Evolutionary conservation across 495 filamentous ascomycete species (phyloP).

Genomic region (Hypoxylon intermedium): DNA sequence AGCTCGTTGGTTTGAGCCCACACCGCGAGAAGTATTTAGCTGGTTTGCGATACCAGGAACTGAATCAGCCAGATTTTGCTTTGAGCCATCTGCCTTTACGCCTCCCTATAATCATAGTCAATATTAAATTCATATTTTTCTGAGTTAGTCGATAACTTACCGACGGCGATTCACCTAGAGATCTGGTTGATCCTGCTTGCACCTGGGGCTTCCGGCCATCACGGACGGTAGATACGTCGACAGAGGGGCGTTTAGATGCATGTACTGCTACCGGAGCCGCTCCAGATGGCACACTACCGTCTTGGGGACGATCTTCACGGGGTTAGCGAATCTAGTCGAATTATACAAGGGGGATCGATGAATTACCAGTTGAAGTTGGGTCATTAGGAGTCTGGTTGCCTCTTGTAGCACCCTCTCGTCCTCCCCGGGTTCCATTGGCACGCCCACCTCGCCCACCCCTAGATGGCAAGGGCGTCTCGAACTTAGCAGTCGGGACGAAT

Average conservation of each 20-base stretch:
- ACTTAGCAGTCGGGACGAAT: slow-evolving; percentile 79
- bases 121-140: not conserved
- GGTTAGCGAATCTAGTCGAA: slow-evolving; percentile 11
- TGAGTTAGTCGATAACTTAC: slow-evolving; percentile 30
- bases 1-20: slow-evolving; percentile 19
- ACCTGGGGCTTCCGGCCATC: slow-evolving; percentile 42
- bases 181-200: slow-evolving; percentile 23
- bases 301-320: slow-evolving; percentile 34
- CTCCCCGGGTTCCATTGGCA: slow-evolving; percentile 63
- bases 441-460: slow-evolving; percentile 65
- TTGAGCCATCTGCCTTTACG: slow-evolving; percentile 30
- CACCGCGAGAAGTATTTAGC: slow-evolving; percentile 3
- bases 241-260: slow-evolving; percentile 55
- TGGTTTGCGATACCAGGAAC: slow-evolving; percentile 23
- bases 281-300: slow-evolving; percentile 19
- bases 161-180: slow-evolving; percentile 20
- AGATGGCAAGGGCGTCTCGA: slow-evolving; percentile 78
- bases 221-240: slow-evolving; percentile 50
- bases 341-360: not conserved
- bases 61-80: slow-evolving; percentile 26
- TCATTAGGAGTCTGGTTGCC: slow-evolving; percentile 33
- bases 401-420: slow-evolving; percentile 47
- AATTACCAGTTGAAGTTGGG: slow-evolving; percentile 27
- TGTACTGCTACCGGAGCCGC: slow-evolving; percentile 25
- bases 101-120: slow-evolving; percentile 18